Conservation (phyloP, 2,329 filamentous ascomycete species). For the Cladophialophora chaetospira region DNA sequence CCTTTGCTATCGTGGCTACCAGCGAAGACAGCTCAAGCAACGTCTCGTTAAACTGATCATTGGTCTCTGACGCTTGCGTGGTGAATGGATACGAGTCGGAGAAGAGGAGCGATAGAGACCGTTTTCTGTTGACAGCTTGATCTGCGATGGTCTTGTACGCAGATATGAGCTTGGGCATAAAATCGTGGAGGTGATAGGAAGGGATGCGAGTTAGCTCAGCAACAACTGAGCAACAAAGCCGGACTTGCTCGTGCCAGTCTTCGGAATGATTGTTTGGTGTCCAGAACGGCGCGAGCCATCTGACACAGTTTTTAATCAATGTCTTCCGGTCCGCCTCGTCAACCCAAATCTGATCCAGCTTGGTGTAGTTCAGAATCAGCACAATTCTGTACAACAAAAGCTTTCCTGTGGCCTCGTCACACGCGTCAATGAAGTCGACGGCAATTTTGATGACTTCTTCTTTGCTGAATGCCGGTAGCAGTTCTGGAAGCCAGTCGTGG, state of each 20-base stretch:
- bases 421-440: slow-evolving; percentile 92
- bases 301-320: slow-evolving; percentile 76
- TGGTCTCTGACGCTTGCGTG: slow-evolving; percentile 63
- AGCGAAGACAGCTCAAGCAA: slow-evolving; percentile 87
- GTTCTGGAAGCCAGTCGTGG: slow-evolving; percentile 94
- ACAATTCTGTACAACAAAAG: slow-evolving; percentile 89
- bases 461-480: slow-evolving; percentile 71
- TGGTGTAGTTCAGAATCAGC: slow-evolving; percentile 87
- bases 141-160: slow-evolving; percentile 79
- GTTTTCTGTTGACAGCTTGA: slow-evolving; percentile 60
- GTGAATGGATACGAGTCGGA: slow-evolving; percentile 89
- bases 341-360: slow-evolving; percentile 72
- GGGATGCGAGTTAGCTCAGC: slow-evolving; percentile 80
- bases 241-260: slow-evolving; percentile 90
- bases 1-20: slow-evolving; percentile 76
- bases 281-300: slow-evolving; percentile 95
- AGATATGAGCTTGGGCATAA: slow-evolving; percentile 86
- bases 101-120: slow-evolving; percentile 80
- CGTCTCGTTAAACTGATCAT: slow-evolving; percentile 76
- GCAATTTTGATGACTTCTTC: slow-evolving; percentile 90
- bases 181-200: slow-evolving; percentile 79
- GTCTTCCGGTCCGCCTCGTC: slow-evolving; percentile 73
- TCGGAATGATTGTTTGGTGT: slow-evolving; percentile 73
- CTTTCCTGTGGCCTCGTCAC: slow-evolving; percentile 83
- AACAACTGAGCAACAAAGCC: slow-evolving; percentile 88